phyloP scores from a whole-genome alignment of 805 yeast genomes.

The Saitoella complicata region DNA sequence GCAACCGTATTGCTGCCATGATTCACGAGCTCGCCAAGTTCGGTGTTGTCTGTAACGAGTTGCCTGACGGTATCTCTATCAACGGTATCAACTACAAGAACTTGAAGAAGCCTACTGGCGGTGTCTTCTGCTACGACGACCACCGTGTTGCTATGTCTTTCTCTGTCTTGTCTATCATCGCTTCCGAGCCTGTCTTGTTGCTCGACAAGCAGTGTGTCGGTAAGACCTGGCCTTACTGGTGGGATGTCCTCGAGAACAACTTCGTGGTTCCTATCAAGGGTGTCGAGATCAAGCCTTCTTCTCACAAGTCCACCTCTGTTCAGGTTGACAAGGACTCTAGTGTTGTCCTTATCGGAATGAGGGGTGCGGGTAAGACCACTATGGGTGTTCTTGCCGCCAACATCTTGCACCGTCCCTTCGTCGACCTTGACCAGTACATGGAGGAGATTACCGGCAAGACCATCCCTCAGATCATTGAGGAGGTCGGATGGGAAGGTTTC shows the following conservation, averaged over 20 bases:
- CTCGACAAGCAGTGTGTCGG: constrained; percentile 85
- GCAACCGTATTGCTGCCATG: constrained; percentile 94
- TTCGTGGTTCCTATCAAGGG: constrained; percentile 60
- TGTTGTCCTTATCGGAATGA: constrained; percentile 82
- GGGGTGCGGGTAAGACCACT: constrained; percentile 93
- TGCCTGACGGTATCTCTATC: constrained; percentile 83
- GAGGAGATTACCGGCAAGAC: constrained; percentile 34
- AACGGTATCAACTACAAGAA: constrained; percentile 38
- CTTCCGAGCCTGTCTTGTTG: constrained; percentile 45
- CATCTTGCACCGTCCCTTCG: constrained; percentile 44
- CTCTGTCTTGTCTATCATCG: constrained; percentile 68
- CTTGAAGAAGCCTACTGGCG: constrained; percentile 45
- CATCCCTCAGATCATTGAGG: constrained; percentile 33
- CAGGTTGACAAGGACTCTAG: constrained; percentile 16
- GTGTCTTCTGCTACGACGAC: constrained; percentile 74
- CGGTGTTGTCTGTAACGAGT: constrained; percentile 72
- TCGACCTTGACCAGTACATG: constrained; percentile 64
- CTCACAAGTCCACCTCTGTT: constrained; percentile 12
- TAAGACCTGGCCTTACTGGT: constrained; percentile 99
- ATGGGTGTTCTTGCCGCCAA: constrained; percentile 65
- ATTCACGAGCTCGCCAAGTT: constrained; percentile 72
- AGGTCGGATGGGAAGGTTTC: constrained; percentile 79
- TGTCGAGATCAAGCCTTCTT: constrained; percentile 16
- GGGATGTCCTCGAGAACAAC: constrained; percentile 72
- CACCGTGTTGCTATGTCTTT: constrained; percentile 98